Base-by-base conservation (phyloP, 2,329 filamentous ascomycete genomes). In the Monilinia aucupariae region DNA sequence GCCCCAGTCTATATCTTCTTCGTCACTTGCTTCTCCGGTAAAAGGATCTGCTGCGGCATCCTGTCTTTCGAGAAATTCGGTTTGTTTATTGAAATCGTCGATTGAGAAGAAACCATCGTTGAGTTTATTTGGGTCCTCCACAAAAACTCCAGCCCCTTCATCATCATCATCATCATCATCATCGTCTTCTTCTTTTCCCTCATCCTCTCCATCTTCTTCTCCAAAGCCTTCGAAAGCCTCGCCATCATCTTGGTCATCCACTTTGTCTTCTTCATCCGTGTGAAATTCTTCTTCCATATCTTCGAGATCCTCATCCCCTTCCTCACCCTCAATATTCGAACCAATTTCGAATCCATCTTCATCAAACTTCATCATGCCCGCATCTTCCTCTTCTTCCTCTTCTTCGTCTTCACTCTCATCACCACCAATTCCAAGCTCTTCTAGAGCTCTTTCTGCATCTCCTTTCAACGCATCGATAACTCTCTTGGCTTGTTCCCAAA, bases 31-130 rank as follows among this genome's bases (percentile, higher is more conserved):
- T 59, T 81, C 82, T 66, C 88, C 89, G 62, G 88, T 88, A 69
- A 89, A 87, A 45, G 85, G 85, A 68, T 93, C 90, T 34, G 89
- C 91, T 67, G 84, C 82, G 34, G 84, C 83, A 74, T 97, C 93
- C 75, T 92, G 89, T 67, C 90, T 86, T 75, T 99, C 94, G 55
- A 97, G 86, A 73, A 88, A 89, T 71, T 96, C 91, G 2, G 92
- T 91, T 73, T 96, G 90, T 74, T 88, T 91, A 80, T 99, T 99
- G 82, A 99, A 99, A 64, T 96, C 87, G 71, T 97, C 92, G 71
- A 99, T 93, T 20, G 91, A 96, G 78, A 99, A 99, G 78, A 99
- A 99, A 6, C 92, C 93, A 73, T 99, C 94, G 72, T 99, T 97
- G 39, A 99, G 84, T 8, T 92, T 91, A 72, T 94, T 82, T 4